phyloP scores from a whole-genome alignment of 495 filamentous ascomycete genomes.

The Penicillium dipodomyicola region DNA sequence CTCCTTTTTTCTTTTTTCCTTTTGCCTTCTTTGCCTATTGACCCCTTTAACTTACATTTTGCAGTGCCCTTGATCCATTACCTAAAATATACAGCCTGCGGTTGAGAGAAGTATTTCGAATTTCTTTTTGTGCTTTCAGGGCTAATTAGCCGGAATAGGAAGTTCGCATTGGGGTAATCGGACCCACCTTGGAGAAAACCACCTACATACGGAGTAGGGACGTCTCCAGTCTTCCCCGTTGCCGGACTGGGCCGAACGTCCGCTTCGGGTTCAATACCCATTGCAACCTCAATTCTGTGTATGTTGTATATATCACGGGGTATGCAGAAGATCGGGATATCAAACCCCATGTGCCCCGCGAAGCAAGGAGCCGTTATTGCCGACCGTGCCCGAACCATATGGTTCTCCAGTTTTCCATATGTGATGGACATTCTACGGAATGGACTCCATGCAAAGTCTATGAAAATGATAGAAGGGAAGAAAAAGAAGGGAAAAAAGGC shows the following conservation, averaged over 20 bases:
- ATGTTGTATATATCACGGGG: no score
- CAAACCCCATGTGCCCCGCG: constrained; percentile 19
- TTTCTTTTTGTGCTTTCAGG: background rate
- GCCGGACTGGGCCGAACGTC: constrained; percentile 17
- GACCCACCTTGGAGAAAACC: constrained; percentile 11
- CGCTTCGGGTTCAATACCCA: constrained; percentile 15
- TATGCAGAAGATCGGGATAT: constrained; percentile 1
- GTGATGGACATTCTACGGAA: background rate
- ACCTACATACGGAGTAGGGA: no score
- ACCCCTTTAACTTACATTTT: no score
- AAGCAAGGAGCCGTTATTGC: constrained; percentile 21
- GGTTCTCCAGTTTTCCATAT: constrained; percentile 25
- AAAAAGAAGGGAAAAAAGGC: background rate
- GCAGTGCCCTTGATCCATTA: no score
- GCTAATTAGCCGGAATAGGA: constrained; percentile 1
- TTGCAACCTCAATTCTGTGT: constrained; percentile 20
- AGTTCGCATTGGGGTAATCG: constrained; percentile 4
- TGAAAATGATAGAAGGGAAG: background rate
- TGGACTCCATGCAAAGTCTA: background rate
- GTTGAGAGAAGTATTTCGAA: no score
- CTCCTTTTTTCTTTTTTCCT: background rate
- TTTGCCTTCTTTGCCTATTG: background rate
- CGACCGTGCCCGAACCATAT: constrained; percentile 17
- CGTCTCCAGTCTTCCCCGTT: constrained; percentile 5
- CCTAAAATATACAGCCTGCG: no score